phyloP scores from a whole-genome alignment of 202 grass and related monocot species.

The Brachypodium distachyon region DNA sequence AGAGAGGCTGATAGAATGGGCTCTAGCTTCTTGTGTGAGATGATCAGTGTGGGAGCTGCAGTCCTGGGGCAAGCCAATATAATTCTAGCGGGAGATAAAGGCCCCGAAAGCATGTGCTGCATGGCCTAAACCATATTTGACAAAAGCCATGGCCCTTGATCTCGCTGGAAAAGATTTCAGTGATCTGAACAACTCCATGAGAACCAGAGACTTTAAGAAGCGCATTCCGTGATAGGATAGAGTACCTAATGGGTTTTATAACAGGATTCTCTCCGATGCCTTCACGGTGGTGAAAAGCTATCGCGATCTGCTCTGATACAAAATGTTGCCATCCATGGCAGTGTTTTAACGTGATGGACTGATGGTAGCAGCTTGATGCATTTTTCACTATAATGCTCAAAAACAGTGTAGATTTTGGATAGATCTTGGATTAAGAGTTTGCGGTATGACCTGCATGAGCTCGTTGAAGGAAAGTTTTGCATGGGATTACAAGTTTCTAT shows the following conservation, averaged over 20 bases:
- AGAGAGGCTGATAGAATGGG: no score
- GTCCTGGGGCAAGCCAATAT: no score
- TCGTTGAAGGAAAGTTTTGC: not conserved
- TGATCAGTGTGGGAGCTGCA: no score
- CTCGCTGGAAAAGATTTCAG: not conserved
- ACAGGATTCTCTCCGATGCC: not conserved
- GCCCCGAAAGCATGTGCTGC: not conserved
- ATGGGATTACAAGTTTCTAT: not conserved
- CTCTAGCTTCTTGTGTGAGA: no score
- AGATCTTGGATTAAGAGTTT: not conserved
- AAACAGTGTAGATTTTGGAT: not conserved
- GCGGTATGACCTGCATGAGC: not conserved
- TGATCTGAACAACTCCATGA: not conserved
- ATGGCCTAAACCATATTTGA: conserved; percentile 15
- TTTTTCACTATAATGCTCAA: conserved; percentile 1
- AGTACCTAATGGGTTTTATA: not conserved
- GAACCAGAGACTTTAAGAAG: not conserved
- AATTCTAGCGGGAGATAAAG: no score
- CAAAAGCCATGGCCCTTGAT: not conserved
- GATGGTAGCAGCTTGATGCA: conserved; percentile 6
- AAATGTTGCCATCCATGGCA: not conserved
- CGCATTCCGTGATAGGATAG: not conserved
- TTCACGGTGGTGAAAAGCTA: not conserved
- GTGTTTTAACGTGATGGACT: not conserved
- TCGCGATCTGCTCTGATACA: not conserved